Evolutionary conservation across 768 basidiomycete species (phyloP), one percentile per base, ranked within the genome.

Genomic region (Lentinula detonsa): DNA sequence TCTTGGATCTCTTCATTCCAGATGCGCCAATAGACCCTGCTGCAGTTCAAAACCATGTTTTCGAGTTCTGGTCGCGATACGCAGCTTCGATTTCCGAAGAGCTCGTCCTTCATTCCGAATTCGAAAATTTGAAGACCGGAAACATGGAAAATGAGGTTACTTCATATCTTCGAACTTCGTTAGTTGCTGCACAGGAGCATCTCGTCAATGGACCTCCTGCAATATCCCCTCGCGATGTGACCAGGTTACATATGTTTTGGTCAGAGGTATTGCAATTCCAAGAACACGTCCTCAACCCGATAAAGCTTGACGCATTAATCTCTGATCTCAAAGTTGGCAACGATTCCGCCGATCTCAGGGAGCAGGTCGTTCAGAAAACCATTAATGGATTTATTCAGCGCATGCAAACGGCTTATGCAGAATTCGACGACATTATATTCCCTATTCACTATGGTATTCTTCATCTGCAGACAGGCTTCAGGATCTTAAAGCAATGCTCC

Each of bases 1-100:
- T 95, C 28, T 69, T 93, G 23, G 77, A 87, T 3, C 80, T 95
- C 18, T 88, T 88, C 68, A 78, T 98, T 42, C 94, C 97, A 0
- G 82, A 93, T 70, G 75, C 84, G 1, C 93, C 95, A 2, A 74
- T 98, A 53, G 97, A 99, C 70, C 97, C 97, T 31, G 85, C 87
- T 6, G 85, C 85, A 23, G 80, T 87, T 37, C 78, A 85, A 58
- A 78, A 75, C 55, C 81, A 76, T 52, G 74, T 76, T 0, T 67
- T 68, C 1, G 70, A 75, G 34, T 83, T 85, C 33, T 77, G 80
- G 69, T 67, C 69, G 33, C 67, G 76, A 53, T 77, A 85, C 58
- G 65, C 74, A 35, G 64, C 69, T 1, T 66, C 75, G 28, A 64
- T 91, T 3, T 63, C 68, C 3, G 71, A 73, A 2, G 85, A 91